phyloP scores from a whole-genome alignment of 768 basidiomycete species.

The Tulasnella calospora region DNA sequence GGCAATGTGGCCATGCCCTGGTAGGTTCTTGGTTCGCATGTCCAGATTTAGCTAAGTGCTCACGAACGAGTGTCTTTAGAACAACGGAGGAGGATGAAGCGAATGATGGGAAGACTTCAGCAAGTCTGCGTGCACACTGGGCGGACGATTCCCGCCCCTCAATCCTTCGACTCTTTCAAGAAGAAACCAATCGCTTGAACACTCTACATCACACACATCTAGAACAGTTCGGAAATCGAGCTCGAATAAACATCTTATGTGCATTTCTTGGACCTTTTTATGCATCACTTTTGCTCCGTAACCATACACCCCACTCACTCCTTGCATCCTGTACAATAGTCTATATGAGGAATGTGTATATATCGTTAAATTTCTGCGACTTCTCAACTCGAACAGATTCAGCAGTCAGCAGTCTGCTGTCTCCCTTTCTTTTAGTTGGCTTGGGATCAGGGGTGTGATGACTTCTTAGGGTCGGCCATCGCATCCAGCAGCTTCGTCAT shows the following conservation, averaged over 20 bases:
- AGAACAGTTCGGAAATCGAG: not conserved
- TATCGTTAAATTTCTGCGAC: not conserved
- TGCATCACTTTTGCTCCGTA: not conserved
- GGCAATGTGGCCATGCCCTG: conserved; percentile 21
- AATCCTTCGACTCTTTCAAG: not conserved
- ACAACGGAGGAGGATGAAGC: not conserved
- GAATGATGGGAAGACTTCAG: not conserved
- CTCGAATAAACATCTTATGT: not conserved
- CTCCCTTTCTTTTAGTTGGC: no score
- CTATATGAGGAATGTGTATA: not conserved
- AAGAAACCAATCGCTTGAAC: not conserved
- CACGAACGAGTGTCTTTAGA: not conserved
- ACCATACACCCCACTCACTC: not conserved
- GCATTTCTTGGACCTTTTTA: not conserved
- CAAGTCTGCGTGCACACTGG: not conserved
- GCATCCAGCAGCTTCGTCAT: no score
- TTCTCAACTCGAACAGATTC: not conserved
- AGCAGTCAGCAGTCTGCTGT: no score
- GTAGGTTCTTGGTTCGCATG: not conserved
- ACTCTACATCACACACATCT: not conserved
- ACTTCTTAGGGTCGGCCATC: no score
- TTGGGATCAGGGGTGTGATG: no score
- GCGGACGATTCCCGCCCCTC: not conserved
- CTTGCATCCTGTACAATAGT: not conserved
- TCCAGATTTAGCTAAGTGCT: not conserved